phyloP scores from a whole-genome alignment of 495 filamentous ascomycete genomes.

The Penicillium bialowiezense region DNA sequence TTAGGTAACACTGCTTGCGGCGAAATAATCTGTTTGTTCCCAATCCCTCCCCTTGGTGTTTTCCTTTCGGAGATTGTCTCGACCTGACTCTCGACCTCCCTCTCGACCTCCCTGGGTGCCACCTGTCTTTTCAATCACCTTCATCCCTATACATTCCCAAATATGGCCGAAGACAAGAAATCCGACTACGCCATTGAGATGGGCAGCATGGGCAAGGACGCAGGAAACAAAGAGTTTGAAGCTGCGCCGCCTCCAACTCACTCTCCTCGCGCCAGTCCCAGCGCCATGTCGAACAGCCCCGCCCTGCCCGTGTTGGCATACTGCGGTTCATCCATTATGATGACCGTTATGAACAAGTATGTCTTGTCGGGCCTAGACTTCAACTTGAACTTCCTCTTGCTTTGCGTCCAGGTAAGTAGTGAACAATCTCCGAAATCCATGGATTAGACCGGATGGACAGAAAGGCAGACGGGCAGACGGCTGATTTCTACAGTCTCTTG shows the following conservation, averaged over 20 bases:
- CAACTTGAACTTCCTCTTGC: conserved; percentile 96
- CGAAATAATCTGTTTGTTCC: conserved; percentile 25
- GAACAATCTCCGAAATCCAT: too few species aligned
- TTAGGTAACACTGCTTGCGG: conserved; percentile 21
- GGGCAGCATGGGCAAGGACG: conserved; percentile 55
- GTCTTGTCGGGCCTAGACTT: conserved; percentile 86
- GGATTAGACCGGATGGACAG: too few species aligned
- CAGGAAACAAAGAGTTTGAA: conserved; percentile 54
- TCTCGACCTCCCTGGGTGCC: conserved; percentile 1
- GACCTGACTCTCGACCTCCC: neutral
- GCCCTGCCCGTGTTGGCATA: conserved; percentile 81
- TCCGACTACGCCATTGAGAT: conserved; percentile 74
- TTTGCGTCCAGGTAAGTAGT: conserved; percentile 79
- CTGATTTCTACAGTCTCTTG: conserved; percentile 64
- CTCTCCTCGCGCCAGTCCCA: conserved; percentile 32
- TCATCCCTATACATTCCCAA: conserved; percentile 8
- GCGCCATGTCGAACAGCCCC: conserved; percentile 62
- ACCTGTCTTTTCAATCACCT: conserved; percentile 6
- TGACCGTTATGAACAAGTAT: conserved; percentile 99
- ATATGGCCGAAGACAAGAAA: conserved; percentile 80
- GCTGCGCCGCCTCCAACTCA: conserved; percentile 38
- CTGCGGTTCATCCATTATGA: conserved; percentile 91
- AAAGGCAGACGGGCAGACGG: neutral
- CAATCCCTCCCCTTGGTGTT: conserved; percentile 6
- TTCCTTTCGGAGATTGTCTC: conserved; percentile 3